A percentile compares a stretch with the other conserved stretches of the same genome.
Conservation (phyloP, 202 grass and related monocot genomes). For the Musa balbisiana region DNA sequence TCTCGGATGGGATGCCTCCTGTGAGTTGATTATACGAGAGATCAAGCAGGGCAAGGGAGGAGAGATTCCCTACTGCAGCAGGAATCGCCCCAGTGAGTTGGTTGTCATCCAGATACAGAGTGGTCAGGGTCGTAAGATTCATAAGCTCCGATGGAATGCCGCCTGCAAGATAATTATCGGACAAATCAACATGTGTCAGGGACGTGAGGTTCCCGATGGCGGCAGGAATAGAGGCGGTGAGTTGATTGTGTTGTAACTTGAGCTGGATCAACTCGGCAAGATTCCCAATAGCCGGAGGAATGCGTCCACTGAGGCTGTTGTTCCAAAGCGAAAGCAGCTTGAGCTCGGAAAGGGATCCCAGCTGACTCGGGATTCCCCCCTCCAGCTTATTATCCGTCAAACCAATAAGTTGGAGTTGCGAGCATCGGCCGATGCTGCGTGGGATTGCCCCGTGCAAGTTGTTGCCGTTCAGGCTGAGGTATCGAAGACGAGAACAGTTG, state of each 20-base stretch:
- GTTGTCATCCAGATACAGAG: neutral
- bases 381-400: neutral
- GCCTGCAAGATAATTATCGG: too few species aligned
- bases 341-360: constrained; percentile 14
- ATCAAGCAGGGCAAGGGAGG: neutral
- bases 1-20: neutral
- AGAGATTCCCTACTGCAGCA: neutral
- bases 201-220: too few species aligned
- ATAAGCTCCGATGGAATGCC: too few species aligned
- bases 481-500: neutral
- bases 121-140: neutral
- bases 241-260: too few species aligned
- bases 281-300: neutral
- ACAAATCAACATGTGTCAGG: too few species aligned
- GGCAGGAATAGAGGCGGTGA: too few species aligned
- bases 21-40: neutral
- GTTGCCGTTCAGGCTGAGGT: neutral
- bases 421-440: neutral
- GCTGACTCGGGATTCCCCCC: constrained; percentile 2
- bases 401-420: neutral
- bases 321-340: neutral
- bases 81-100: neutral
- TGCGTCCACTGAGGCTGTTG: neutral
- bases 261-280: neutral
- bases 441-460: neutral